A percentile compares a stretch with the other conserved stretches of the same genome.
These are phyloP conservation scores for Ophiostoma ulmi DNA, from an alignment of 2,329 filamentous ascomycete species.

Conservation along the genomic window DNA sequence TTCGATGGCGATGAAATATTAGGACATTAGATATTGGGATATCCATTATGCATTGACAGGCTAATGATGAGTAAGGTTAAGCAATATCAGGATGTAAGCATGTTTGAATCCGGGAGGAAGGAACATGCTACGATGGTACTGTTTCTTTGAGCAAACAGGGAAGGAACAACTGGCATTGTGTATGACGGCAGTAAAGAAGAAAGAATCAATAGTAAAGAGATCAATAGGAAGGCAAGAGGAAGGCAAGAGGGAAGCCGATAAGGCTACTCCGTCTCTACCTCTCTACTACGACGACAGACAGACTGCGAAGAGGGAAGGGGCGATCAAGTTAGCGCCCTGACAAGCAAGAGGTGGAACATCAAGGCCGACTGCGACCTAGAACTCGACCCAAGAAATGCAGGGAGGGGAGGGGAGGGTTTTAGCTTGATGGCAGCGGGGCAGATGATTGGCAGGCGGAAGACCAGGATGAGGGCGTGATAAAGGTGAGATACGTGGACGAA, in stretches of 20 bases:
- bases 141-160: not conserved
- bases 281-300: not conserved
- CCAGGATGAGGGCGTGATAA: not conserved
- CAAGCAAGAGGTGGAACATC: slow-evolving; percentile 14
- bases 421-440: slow-evolving; percentile 24
- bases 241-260: slow-evolving; percentile 5
- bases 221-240: not conserved
- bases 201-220: too few relatives aligned
- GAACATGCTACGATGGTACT: not conserved
- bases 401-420: slow-evolving; percentile 23
- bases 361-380: slow-evolving; percentile 21
- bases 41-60: too few relatives aligned
- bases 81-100: not conserved
- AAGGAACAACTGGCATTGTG: not conserved
- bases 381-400: slow-evolving; percentile 23
- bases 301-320: not conserved
- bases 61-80: not conserved
- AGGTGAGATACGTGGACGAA: slow-evolving; percentile 16
- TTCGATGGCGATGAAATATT: slow-evolving; percentile 2
- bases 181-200: too few relatives aligned
- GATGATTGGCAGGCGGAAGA: slow-evolving; percentile 21
- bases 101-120: not conserved
- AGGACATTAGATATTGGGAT: not conserved
- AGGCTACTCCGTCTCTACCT: slow-evolving; percentile 14
- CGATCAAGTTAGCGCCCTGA: slow-evolving; percentile 21